Conservation (phyloP, 768 basidiomycete genomes). For the Kwoniella shandongensis region DNA sequence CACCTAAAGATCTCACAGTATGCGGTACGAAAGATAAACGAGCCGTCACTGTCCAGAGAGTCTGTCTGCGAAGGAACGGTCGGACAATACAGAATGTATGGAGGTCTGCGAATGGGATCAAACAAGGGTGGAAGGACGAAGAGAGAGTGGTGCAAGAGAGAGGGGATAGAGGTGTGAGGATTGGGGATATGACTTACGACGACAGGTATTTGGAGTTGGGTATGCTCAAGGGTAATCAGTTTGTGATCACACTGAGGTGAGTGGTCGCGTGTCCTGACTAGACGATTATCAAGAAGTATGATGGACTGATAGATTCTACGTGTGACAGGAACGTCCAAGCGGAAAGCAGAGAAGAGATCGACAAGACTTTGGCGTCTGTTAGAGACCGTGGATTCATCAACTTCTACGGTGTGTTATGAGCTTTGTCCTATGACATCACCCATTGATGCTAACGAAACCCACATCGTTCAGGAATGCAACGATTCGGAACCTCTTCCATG, state of each 20-base stretch:
- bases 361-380: slow-evolving; percentile 72
- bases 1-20: slow-evolving; percentile 76
- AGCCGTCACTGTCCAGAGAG: slow-evolving; percentile 90
- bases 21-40: slow-evolving; percentile 99
- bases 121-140: slow-evolving; percentile 59
- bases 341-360: slow-evolving; percentile 68
- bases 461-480: slow-evolving; percentile 93
- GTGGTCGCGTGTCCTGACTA: too few relatives aligned
- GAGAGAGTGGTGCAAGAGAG: slow-evolving; percentile 66
- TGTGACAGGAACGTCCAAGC: slow-evolving; percentile 74
- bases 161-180: slow-evolving; percentile 84
- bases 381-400: slow-evolving; percentile 91
- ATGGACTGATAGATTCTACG: neutral
- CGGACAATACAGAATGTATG: slow-evolving; percentile 77
- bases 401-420: slow-evolving; percentile 86
- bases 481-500: slow-evolving; percentile 94
- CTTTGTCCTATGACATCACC: too few relatives aligned
- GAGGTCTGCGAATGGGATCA: slow-evolving; percentile 72
- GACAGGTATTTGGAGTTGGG: slow-evolving; percentile 83
- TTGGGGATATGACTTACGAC: slow-evolving; percentile 83
- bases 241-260: slow-evolving; percentile 89
- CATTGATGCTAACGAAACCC: too few relatives aligned
- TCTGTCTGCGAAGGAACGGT: slow-evolving; percentile 55
- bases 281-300: neutral
- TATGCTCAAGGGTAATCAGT: slow-evolving; percentile 94